Conservation (phyloP, 257 asterid genomes). For the Solanum appendiculatum region DNA sequence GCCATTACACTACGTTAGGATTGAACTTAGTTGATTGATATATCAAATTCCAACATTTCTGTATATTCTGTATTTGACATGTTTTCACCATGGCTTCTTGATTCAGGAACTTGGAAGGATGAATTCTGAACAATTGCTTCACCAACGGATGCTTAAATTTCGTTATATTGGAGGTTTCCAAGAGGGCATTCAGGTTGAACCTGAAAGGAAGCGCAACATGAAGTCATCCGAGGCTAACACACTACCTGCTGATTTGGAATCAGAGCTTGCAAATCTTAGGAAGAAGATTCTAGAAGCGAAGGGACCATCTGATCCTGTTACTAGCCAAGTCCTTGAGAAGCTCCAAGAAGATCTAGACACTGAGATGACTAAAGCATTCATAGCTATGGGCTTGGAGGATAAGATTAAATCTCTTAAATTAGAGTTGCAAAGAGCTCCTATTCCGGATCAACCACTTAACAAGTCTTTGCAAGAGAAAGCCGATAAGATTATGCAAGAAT, state of each 20-base stretch:
- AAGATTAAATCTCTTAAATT: conserved; percentile 37
- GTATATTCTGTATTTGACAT: background rate
- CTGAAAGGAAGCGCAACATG: conserved; percentile 49
- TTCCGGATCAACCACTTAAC: conserved; percentile 20
- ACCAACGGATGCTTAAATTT: conserved; percentile 64
- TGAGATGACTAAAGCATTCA: conserved; percentile 57
- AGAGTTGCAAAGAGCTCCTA: conserved; percentile 29
- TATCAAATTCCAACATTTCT: background rate
- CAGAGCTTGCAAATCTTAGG: conserved; percentile 58
- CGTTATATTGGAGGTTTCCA: conserved; percentile 58
- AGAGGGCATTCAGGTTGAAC: conserved; percentile 62
- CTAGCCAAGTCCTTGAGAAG: conserved; percentile 37
- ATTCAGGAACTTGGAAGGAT: conserved; percentile 63
- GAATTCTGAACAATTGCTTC: conserved; percentile 54
- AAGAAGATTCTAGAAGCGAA: conserved; percentile 41
- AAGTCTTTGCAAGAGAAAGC: conserved; percentile 27
- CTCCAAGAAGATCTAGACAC: conserved; percentile 40
- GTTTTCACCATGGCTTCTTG: background rate
- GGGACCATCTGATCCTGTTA: conserved; percentile 24
- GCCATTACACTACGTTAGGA: background rate
- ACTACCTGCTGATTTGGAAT: conserved; percentile 32
- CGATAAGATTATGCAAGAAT: conserved; percentile 27
- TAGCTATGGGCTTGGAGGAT: conserved; percentile 50
- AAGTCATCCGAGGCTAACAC: conserved; percentile 27
- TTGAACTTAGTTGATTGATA: background rate